Evolutionary conservation across 768 basidiomycete genomes (phyloP).

Genomic region (Leccinum imitatum): DNA sequence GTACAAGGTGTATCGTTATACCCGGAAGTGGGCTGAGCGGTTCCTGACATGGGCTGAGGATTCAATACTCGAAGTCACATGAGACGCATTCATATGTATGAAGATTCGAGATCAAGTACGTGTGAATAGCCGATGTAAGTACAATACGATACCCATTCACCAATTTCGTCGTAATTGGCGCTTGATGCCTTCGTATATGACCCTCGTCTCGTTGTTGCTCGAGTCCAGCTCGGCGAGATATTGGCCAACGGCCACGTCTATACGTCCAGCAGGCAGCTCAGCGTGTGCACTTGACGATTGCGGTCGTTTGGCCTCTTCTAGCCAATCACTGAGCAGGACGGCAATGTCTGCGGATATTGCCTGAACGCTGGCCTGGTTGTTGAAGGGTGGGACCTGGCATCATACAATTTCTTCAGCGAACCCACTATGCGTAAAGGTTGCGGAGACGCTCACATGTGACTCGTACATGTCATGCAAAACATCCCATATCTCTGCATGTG

Average conservation of each 20-base stretch:
- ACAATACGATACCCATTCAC: constrained; percentile 37
- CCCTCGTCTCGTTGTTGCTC: constrained; percentile 58
- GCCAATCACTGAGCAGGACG: constrained; percentile 76
- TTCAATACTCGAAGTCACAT: constrained; percentile 75
- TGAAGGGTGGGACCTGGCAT: constrained; percentile 76
- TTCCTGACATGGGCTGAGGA: constrained; percentile 72
- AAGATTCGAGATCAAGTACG: constrained; percentile 12
- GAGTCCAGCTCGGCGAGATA: constrained; percentile 72
- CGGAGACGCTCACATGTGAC: constrained; percentile 61
- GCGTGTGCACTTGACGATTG: constrained; percentile 60
- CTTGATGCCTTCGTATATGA: constrained; percentile 66
- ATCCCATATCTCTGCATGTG: constrained; percentile 81
- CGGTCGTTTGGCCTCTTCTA: constrained; percentile 72
- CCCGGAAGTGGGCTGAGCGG: constrained; percentile 56
- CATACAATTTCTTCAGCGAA: constrained; percentile 4
- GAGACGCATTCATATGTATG: constrained; percentile 19
- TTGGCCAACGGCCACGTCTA: constrained; percentile 71
- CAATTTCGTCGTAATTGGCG: constrained; percentile 71
- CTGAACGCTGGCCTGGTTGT: constrained; percentile 76
- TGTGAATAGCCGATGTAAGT: constrained; percentile 16
- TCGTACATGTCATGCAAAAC: constrained; percentile 85
- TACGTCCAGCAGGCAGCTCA: constrained; percentile 76
- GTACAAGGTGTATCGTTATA: constrained; percentile 66
- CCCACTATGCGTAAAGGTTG: constrained; percentile 1
- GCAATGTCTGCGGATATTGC: constrained; percentile 81